A percentile compares a stretch with the other conserved stretches of the same genome.
Conservation (phyloP, 108 stramenopile species). For the Pseudonitzschia multiseries region DNA sequence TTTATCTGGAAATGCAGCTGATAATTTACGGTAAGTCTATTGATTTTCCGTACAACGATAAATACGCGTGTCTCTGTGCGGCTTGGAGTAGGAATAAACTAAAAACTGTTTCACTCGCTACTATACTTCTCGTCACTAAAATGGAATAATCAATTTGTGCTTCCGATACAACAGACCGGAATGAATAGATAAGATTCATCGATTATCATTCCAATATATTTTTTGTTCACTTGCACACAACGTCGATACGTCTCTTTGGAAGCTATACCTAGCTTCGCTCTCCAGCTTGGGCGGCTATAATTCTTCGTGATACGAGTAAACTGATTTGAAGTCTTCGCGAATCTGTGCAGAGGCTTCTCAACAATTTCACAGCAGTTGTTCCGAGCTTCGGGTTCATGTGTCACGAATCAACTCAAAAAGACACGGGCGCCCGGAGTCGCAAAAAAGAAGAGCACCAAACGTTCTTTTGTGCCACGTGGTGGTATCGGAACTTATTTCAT, state of each 20-base stretch:
- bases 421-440: too few species aligned
- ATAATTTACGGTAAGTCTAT: too few species aligned
- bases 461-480: too few species aligned
- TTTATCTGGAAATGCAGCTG: not conserved
- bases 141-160: conserved; percentile 1
- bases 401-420: too few species aligned
- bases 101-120: not conserved
- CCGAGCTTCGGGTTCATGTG: not conserved
- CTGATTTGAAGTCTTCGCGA: not conserved
- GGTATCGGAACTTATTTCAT: too few species aligned
- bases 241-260: not conserved
- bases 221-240: not conserved
- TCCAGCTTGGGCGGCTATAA: not conserved
- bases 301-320: not conserved
- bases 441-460: too few species aligned
- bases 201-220: not conserved
- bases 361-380: not conserved
- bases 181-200: not conserved
- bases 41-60: not conserved
- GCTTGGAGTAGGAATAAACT: not conserved
- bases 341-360: not conserved
- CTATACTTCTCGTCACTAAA: not conserved
- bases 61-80: not conserved
- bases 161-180: not conserved
- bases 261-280: not conserved